phyloP scores from a whole-genome alignment of 805 yeast genomes.

The Myxozyma lipomycoides region DNA sequence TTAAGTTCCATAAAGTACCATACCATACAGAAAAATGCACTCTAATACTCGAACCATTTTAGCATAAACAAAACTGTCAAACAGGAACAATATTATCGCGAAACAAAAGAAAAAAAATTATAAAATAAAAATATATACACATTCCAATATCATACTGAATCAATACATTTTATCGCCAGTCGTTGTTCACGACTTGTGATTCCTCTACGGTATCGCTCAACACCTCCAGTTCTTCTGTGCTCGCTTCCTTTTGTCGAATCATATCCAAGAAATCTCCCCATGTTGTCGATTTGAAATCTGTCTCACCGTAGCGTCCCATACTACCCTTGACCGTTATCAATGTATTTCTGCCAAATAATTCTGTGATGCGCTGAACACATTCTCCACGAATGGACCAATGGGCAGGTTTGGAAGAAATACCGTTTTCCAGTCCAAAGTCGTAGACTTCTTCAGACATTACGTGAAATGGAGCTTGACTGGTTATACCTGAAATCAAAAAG shows the following conservation, averaged over 20 bases:
- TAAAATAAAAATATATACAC: background rate
- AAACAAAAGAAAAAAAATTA: background rate
- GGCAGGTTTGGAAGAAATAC: slow-evolving; percentile 21
- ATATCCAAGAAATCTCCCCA: slow-evolving; percentile 25
- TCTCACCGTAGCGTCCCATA: slow-evolving; percentile 10
- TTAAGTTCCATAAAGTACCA: too few relatives aligned
- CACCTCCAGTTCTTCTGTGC: slow-evolving; percentile 8
- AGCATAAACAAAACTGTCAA: background rate
- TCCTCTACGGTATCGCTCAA: slow-evolving; percentile 2
- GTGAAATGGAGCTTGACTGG: slow-evolving; percentile 20
- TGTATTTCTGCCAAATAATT: slow-evolving; percentile 22
- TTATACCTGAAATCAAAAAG: slow-evolving; percentile 24
- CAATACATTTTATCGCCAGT: slow-evolving; percentile 1
- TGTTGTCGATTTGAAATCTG: slow-evolving; percentile 26
- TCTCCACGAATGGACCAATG: slow-evolving; percentile 22
- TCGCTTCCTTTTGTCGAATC: slow-evolving; percentile 16
- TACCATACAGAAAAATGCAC: too few relatives aligned
- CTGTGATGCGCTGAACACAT: slow-evolving; percentile 19
- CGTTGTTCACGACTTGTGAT: slow-evolving; percentile 10
- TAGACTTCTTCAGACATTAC: slow-evolving; percentile 23
- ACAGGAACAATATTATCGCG: too few relatives aligned
- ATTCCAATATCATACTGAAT: background rate
- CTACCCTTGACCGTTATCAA: slow-evolving; percentile 15
- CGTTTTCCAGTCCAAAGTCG: slow-evolving; percentile 27
- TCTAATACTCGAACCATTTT: too few relatives aligned